Base-by-base conservation (phyloP, 1,284 basidiomycete species). In the Polyporus tsugae region DNA sequence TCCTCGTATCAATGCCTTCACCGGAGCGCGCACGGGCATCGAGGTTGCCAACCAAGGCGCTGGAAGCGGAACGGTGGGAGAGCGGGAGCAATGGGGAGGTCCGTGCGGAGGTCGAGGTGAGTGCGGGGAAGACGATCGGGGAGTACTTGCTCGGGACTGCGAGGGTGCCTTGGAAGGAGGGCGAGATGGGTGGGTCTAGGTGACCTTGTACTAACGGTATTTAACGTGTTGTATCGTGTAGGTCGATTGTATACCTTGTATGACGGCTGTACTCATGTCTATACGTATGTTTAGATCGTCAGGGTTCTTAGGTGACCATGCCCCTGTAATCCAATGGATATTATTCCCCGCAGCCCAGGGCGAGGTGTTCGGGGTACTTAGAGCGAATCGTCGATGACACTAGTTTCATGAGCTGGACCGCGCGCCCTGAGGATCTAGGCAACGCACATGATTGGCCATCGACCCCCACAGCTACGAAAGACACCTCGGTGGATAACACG, bases 1-100 rank as follows among this genome's bases (percentile, higher is more conserved):
- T 79, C 15, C 65, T 78, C 29, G 64, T 79, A 17, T 66, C 75
- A 4, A 78, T 79, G 78, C 78, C 78, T 11, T 75, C 76, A 0
- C 71, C 70, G 2, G 70, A 64, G 36, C 64, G 60, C 10, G 62
- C 70, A 42, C 57, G 22, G 19, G 60, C 63, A 17, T 52, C 57
- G 39, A 25, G 57, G n/a, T 42, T 61, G 10, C 63, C 60, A 4
- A 55, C 62, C 49, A 68, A 66, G 53, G 62, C 39, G n/a, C 9
- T 15, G 13, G 69, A 60, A 33, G 58, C 58, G 13, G 41, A 35
- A 5, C 42, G 42, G 39, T 19, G 60, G 15, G 42, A 61, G 42
- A n/a, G 25, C 55, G 60, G 60, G 49, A 29, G 38, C 35, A 17
- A 4, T 42, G 46, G 22, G 35, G 64, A 42, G 58, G 44, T 19